Percentiles rank a stretch among this genome's conserved stretches.
These are phyloP conservation scores for Hyaloscypha variabilis DNA, from an alignment of 495 filamentous ascomycete genomes.

Conservation along the genomic window DNA sequence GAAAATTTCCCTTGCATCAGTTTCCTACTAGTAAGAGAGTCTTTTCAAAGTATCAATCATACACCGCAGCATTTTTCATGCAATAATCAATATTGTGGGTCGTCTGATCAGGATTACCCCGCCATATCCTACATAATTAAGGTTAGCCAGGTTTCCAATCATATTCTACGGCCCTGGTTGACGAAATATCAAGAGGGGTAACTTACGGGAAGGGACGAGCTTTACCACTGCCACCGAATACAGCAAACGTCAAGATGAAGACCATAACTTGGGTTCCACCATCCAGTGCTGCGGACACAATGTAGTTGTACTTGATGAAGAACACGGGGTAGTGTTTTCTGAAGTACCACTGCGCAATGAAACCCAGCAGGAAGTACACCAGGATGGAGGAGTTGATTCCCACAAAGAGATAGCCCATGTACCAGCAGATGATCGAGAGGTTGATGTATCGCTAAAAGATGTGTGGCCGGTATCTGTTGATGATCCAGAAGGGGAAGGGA, in stretches of 20 bases:
- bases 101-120: not conserved
- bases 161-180: no score
- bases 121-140: not conserved
- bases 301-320: conserved; percentile 61
- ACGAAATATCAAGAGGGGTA: no score
- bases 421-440: conserved; percentile 30
- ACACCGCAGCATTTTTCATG: not conserved
- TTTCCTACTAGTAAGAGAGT: not conserved
- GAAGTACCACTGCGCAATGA: conserved; percentile 53
- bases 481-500: conserved; percentile 39
- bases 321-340: conserved; percentile 49
- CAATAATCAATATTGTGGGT: not conserved
- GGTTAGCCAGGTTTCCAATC: no score
- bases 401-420: conserved; percentile 38
- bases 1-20: not conserved
- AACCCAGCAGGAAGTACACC: conserved; percentile 40
- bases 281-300: conserved; percentile 57
- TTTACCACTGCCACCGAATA: conserved; percentile 46
- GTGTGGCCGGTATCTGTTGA: conserved; percentile 20
- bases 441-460: conserved; percentile 23
- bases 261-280: conserved; percentile 52
- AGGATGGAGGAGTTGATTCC: conserved; percentile 43
- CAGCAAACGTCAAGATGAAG: conserved; percentile 62
- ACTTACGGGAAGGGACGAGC: conserved; percentile 18
- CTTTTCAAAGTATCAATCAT: not conserved